phyloP scores from a whole-genome alignment of 2,329 filamentous ascomycete species.

The Diaporthe vexans region DNA sequence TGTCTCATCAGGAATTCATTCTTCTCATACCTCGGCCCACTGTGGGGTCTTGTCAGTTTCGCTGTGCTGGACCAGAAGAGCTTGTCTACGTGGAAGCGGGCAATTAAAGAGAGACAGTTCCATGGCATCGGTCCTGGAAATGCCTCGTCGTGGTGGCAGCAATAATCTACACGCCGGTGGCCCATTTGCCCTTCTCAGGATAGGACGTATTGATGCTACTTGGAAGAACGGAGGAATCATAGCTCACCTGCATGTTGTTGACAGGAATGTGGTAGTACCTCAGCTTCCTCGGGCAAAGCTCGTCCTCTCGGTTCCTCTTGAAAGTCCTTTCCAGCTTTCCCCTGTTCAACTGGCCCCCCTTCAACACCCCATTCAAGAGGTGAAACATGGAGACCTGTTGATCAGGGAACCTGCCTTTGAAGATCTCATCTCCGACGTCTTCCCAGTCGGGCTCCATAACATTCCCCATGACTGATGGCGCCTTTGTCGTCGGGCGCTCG shows the following conservation, averaged over 20 bases:
- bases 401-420: conserved; percentile 35
- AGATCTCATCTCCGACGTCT: conserved; percentile 22
- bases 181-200: background rate
- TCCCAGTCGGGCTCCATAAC: conserved; percentile 30
- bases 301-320: background rate
- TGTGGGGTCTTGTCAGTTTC: conserved; percentile 32
- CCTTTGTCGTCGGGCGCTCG: background rate
- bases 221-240: background rate
- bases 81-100: too few species aligned
- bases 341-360: background rate
- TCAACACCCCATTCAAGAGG: conserved; percentile 14
- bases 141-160: background rate
- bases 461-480: background rate
- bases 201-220: background rate
- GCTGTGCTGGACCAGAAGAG: background rate
- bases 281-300: conserved; percentile 17
- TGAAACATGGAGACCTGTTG: conserved; percentile 33
- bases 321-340: background rate
- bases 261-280: conserved; percentile 43
- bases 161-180: background rate
- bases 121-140: background rate
- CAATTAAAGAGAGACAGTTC: background rate
- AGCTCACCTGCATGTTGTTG: conserved; percentile 44
- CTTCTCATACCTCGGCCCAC: conserved; percentile 48
- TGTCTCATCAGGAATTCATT: background rate